A percentile compares a stretch with the other conserved stretches of the same genome.
These are phyloP conservation scores for Fusarium fujikuroi DNA, from an alignment of 2,329 filamentous ascomycete genomes.

Conservation along the genomic window DNA sequence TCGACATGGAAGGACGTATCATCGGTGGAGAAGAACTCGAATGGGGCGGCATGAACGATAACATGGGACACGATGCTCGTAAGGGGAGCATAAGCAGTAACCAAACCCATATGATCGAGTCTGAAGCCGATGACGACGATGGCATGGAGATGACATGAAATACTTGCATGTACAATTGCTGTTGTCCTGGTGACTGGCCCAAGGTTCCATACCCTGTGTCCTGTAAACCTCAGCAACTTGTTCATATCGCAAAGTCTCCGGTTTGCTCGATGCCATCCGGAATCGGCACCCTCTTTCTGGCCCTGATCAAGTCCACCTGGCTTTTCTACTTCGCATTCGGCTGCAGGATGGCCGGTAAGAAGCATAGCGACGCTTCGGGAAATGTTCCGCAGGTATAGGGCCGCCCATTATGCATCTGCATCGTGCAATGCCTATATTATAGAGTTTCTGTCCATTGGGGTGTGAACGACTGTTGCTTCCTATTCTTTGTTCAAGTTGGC, in stretches of 20 bases:
- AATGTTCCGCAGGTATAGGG: neutral
- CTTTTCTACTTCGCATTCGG: neutral
- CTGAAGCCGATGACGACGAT: constrained; percentile 69
- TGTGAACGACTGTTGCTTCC: neutral
- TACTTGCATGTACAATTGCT: neutral
- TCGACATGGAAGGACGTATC: constrained; percentile 91
- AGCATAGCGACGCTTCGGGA: constrained; percentile 7
- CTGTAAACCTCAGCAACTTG: neutral
- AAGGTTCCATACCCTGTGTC: neutral
- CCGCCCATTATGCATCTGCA: neutral
- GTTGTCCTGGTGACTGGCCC: neutral
- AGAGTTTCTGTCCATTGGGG: neutral
- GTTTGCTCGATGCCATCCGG: constrained; percentile 17
- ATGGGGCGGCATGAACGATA: constrained; percentile 61
- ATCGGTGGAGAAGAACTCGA: constrained; percentile 86
- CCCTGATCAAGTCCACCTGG: neutral
- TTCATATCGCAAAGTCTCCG: constrained; percentile 2
- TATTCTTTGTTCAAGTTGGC: neutral
- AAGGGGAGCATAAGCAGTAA: constrained; percentile 71
- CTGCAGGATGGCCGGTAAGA: neutral
- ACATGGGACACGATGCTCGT: constrained; percentile 53
- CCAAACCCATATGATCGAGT: constrained; percentile 66
- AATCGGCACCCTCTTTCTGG: neutral
- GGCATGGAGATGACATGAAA: constrained; percentile 67
- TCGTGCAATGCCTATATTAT: neutral